Percentiles rank a stretch among this genome's conserved stretches.
These are phyloP conservation scores for Venustampulla echinocandica DNA, from an alignment of 495 filamentous ascomycete genomes.

Conservation along the genomic window DNA sequence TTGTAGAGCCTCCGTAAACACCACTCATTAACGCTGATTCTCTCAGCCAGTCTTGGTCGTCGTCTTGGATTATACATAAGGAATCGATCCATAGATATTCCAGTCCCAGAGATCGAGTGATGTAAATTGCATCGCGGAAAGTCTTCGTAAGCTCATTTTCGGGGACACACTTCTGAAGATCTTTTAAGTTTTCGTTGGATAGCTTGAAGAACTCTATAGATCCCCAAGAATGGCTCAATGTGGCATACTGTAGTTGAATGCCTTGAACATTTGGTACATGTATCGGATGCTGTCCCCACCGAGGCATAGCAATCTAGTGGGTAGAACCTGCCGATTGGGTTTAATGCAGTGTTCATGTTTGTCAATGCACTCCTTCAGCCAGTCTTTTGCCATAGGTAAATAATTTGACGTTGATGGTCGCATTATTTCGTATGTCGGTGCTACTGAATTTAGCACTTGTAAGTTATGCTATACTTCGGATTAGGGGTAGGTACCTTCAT, in stretches of 20 bases:
- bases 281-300: neutral
- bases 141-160: slow-evolving; percentile 1
- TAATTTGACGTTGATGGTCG: neutral
- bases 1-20: slow-evolving; percentile 11
- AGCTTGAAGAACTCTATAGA: neutral
- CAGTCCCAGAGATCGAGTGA: slow-evolving; percentile 12
- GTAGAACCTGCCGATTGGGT: neutral
- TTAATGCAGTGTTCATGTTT: neutral
- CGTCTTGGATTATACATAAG: slow-evolving; percentile 22
- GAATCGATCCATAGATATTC: slow-evolving; percentile 16
- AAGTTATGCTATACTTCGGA: neutral
- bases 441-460: neutral
- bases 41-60: slow-evolving; percentile 10
- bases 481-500: neutral
- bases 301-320: neutral
- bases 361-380: neutral
- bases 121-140: slow-evolving; percentile 9
- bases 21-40: slow-evolving; percentile 16
- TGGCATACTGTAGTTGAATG: neutral
- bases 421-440: neutral
- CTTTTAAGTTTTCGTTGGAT: neutral
- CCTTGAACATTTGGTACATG: neutral
- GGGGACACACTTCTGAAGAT: slow-evolving; percentile 1
- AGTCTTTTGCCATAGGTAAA: neutral
- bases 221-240: slow-evolving; percentile 14